Evolutionary conservation across 2,329 filamentous ascomycete species (phyloP).

Genomic region (Corinectria fuckeliana): DNA sequence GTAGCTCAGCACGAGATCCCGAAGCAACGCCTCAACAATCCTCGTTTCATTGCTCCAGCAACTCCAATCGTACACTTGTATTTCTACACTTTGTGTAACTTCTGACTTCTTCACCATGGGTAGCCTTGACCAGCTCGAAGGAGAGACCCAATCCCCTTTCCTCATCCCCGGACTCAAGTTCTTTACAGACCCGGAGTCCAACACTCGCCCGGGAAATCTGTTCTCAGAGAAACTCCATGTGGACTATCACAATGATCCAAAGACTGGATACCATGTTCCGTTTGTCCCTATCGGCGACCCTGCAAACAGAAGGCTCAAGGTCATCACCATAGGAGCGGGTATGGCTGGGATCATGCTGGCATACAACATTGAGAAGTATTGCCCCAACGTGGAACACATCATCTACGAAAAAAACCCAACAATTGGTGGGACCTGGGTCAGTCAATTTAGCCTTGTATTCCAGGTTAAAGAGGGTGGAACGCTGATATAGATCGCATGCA

Average conservation of each 20-base stretch:
- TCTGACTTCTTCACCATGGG: background rate
- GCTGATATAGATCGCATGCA: background rate
- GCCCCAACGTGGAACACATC: constrained; percentile 59
- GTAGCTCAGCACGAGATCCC: no score
- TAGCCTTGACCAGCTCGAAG: background rate
- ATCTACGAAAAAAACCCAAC: constrained; percentile 70
- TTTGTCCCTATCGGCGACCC: background rate
- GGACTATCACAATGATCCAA: background rate
- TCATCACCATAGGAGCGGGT: constrained; percentile 34
- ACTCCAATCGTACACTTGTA: no score
- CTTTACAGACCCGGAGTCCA: background rate
- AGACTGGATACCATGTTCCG: background rate
- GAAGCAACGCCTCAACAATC: no score
- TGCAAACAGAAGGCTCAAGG: constrained; percentile 3
- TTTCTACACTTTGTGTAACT: no score
- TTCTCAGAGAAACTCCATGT: background rate
- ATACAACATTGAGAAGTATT: constrained; percentile 4
- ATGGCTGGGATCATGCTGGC: constrained; percentile 51
- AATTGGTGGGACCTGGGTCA: constrained; percentile 45
- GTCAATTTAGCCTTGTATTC: background rate
- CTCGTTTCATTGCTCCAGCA: no score
- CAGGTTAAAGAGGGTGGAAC: background rate
- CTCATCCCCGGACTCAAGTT: background rate
- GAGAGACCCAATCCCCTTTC: background rate
- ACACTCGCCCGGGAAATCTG: background rate